Evolutionary conservation across 2,329 filamentous ascomycete species (phyloP), one percentile per base, ranked within the genome.

Genomic region (Aspergillus felis): DNA sequence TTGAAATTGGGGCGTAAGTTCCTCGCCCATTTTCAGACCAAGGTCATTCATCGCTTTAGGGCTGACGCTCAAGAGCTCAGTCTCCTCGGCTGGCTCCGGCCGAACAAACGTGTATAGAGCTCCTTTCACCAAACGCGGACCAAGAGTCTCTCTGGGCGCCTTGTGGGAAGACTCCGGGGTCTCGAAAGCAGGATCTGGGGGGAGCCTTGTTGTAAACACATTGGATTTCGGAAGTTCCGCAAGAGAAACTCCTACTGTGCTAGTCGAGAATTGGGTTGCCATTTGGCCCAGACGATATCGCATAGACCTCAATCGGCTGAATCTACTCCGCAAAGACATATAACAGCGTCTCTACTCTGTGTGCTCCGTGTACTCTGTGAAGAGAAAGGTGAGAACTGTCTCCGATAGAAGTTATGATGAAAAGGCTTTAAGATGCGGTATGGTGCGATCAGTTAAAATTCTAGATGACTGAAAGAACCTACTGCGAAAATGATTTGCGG

Each of bases 31-130:
- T 22, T 81, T 81, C 58, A 99, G 85, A 0, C 90, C 90, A n/a
- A 99, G 79, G 67, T 96, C 91, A 52, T 81, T 81, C 76, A 97
- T 80, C 0, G 92, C 93, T 1, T 85, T 85, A 2, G 85, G 82
- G 61, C 92, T 96, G 1, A 96, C 87, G 6, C 85, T 89, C 1
- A 97, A 82, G 17, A 99, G 80, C 69, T 97, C 90, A 0, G 91
- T 85, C 24, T 88, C 83, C 61, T 87, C 80, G 27, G 87, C 83
- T 22, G 81, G 75, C 67, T 93, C 89, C 0, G 94, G 94, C 3
- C 92, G 86, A 22, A 99, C 92, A 81, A 88, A 99, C 8, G 92
- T 96, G 76, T 90, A 99, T 52, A 93, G 77, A 3, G 94, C 93
- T 58, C 87, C 85, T 70, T 88, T 91, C 44, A 99, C 94, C 72